A percentile compares a stretch with the other conserved stretches of the same genome.
Conservation (phyloP, 768 basidiomycete species). For the Fomitopsis serialis region DNA sequence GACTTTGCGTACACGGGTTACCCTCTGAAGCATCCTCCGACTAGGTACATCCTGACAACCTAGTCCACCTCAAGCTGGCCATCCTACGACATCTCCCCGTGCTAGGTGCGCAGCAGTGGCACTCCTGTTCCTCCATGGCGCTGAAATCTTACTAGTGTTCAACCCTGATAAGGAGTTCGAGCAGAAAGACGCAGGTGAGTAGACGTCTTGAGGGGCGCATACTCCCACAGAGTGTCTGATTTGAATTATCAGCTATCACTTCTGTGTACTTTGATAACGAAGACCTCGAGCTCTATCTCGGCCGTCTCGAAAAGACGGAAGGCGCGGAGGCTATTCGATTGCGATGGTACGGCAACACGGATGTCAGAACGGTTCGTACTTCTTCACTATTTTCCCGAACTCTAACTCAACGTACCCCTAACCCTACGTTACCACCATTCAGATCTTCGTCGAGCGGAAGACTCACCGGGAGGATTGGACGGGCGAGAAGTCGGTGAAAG, state of each 20-base stretch:
- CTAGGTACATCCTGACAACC: constrained; percentile 85
- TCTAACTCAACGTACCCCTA: background rate
- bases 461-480: constrained; percentile 99
- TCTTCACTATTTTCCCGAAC: background rate
- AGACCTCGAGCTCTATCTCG: constrained; percentile 92
- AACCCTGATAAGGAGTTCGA: constrained; percentile 93
- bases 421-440: constrained; percentile 3
- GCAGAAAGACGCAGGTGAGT: constrained; percentile 67
- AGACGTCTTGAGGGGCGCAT: background rate
- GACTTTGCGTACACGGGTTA: background rate
- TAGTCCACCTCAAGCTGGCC: constrained; percentile 88
- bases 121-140: background rate
- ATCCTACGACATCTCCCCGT: constrained; percentile 92
- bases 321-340: constrained; percentile 96
- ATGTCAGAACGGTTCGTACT: constrained; percentile 53
- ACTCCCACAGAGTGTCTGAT: constrained; percentile 5
- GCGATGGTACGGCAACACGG: constrained; percentile 93
- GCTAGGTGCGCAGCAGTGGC: constrained; percentile 51
- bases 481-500: constrained; percentile 97
- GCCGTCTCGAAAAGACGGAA: constrained; percentile 96
- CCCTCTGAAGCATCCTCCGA: background rate
- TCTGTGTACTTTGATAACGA: constrained; percentile 98
- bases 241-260: constrained; percentile 64
- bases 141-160: constrained; percentile 56
- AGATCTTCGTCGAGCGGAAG: constrained; percentile 88